These are phyloP conservation scores for Podaxis sp. DNA, from an alignment of 768 basidiomycete species.

Conservation along the genomic window DNA sequence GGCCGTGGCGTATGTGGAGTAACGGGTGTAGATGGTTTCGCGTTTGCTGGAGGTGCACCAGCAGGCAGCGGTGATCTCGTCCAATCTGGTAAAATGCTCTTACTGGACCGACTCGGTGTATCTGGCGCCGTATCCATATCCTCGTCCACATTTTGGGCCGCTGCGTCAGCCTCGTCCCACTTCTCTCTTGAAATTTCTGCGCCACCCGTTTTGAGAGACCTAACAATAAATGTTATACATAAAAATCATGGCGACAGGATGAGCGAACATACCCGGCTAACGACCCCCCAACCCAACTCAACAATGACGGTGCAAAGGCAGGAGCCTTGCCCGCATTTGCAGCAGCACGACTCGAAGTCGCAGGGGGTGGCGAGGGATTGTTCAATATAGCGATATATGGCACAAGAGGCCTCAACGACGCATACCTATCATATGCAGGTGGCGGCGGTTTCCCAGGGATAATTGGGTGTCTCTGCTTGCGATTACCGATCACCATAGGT, in stretches of 20 bases:
- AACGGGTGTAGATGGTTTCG: slow-evolving; percentile 7
- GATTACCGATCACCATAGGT: slow-evolving; percentile 9
- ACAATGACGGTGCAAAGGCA: slow-evolving; percentile 75
- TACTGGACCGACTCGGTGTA: slow-evolving; percentile 28
- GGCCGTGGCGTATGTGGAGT: slow-evolving; percentile 4
- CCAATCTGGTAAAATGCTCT: slow-evolving; percentile 77
- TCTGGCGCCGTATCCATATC: slow-evolving; percentile 12
- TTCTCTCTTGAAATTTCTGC: slow-evolving; percentile 79
- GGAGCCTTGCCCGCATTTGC: slow-evolving; percentile 83
- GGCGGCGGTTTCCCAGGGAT: slow-evolving; percentile 38
- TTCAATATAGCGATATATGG: slow-evolving; percentile 82
- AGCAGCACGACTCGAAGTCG: slow-evolving; percentile 49
- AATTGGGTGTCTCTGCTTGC: slow-evolving; percentile 29
- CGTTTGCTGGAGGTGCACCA: slow-evolving; percentile 64
- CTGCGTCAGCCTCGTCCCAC: slow-evolving; percentile 72
- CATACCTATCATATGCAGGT: slow-evolving; percentile 73
- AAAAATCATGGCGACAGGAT: neutral
- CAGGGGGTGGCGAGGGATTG: slow-evolving; percentile 64
- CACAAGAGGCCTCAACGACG: slow-evolving; percentile 66
- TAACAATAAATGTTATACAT: slow-evolving; percentile 26
- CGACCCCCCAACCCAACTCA: slow-evolving; percentile 94
- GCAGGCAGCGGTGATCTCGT: slow-evolving; percentile 60
- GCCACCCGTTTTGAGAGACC: slow-evolving; percentile 85
- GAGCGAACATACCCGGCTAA: slow-evolving; percentile 72
- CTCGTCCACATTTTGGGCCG: slow-evolving; percentile 40